Conservation (phyloP, 805 yeast genomes). For the Yarrowia sp. region DNA sequence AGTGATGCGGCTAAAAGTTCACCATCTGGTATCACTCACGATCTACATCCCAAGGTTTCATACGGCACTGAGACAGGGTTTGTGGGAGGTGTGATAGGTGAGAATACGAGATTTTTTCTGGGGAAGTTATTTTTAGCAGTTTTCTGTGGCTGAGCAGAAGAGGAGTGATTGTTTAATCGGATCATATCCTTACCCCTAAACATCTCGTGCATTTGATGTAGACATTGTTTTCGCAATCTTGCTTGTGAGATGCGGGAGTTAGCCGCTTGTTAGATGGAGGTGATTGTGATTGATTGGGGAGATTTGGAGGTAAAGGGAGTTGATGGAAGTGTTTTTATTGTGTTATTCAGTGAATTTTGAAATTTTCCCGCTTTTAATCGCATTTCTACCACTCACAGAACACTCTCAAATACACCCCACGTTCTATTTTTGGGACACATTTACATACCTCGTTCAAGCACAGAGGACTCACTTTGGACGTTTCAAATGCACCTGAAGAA, state of each 20-base stretch:
- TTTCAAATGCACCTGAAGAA: neutral
- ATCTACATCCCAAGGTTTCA: constrained; percentile 2
- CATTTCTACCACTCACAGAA: neutral
- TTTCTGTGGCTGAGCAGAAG: no score
- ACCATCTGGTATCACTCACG: neutral
- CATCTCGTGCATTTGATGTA: no score
- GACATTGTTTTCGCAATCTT: neutral
- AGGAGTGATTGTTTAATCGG: no score
- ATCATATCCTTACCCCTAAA: no score
- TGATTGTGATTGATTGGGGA: no score
- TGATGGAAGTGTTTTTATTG: no score
- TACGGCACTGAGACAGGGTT: constrained; percentile 9
- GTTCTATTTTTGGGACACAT: neutral
- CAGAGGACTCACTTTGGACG: neutral
- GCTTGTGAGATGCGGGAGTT: neutral
- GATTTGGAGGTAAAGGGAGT: no score
- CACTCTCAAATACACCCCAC: neutral
- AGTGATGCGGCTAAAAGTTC: constrained; percentile 6
- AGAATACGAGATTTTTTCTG: no score
- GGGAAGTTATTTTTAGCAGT: no score
- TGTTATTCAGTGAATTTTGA: no score
- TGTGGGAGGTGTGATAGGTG: neutral
- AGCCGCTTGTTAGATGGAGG: no score
- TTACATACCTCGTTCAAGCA: neutral
- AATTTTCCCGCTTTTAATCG: no score